These are phyloP conservation scores for Leucaena leucocephala DNA, from an alignment of 306 rosid genomes.

Conservation along the genomic window DNA sequence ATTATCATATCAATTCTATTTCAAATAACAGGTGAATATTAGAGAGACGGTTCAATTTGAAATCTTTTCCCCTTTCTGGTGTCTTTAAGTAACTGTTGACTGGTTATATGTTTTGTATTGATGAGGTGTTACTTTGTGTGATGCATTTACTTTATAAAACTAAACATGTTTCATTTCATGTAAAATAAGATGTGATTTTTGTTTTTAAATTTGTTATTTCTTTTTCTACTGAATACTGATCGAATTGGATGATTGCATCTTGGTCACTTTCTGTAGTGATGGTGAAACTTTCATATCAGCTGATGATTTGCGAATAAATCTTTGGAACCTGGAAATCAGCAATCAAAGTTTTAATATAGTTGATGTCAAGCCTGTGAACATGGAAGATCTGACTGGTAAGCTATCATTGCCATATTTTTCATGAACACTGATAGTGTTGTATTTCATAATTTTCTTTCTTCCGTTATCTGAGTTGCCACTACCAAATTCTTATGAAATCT, in stretches of 20 bases:
- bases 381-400: slow-evolving; percentile 99
- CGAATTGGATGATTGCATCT: slow-evolving; percentile 32
- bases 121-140: slow-evolving; percentile 22
- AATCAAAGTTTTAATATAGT: slow-evolving; percentile 96
- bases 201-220: neutral
- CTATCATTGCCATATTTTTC: neutral
- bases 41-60: slow-evolving; percentile 3
- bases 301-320: slow-evolving; percentile 97
- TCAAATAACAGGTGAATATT: slow-evolving; percentile 88
- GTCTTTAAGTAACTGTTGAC: slow-evolving; percentile 7
- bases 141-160: neutral
- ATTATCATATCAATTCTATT: slow-evolving; percentile 97
- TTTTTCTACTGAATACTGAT: slow-evolving; percentile 31
- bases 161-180: neutral
- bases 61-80: neutral
- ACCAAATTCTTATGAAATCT: neutral
- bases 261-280: slow-evolving; percentile 63
- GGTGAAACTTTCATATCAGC: slow-evolving; percentile 99
- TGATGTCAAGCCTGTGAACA: slow-evolving; percentile 97
- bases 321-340: slow-evolving; percentile 99
- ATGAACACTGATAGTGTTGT: neutral
- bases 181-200: neutral
- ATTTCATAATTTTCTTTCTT: neutral
- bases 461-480: neutral
- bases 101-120: slow-evolving; percentile 24